Evolutionary conservation across 2,329 filamentous ascomycete genomes (phyloP).

Genomic region (Cytospora piceae): DNA sequence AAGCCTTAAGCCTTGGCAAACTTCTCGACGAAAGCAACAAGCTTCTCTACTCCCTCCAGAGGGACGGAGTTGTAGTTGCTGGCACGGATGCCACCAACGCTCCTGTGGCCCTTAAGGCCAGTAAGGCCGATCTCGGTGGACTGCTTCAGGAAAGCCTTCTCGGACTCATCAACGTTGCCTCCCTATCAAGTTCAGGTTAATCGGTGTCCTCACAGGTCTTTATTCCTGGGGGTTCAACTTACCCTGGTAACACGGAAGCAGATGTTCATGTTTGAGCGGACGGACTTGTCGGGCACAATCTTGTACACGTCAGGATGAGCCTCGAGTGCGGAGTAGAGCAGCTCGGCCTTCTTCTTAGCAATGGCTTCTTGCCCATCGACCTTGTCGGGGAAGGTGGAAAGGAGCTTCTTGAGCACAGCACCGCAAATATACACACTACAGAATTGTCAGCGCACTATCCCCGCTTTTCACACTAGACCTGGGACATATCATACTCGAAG

Average conservation of each 20-base stretch:
- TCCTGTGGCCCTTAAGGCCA: conserved; percentile 87
- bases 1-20: conserved; percentile 50
- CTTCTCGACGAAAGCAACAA: conserved; percentile 63
- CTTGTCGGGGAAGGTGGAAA: conserved; percentile 67
- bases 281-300: conserved; percentile 74
- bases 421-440: conserved; percentile 82
- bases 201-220: background rate
- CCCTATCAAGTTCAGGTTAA: conserved; percentile 36
- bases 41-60: conserved; percentile 66
- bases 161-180: conserved; percentile 67
- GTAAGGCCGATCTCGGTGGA: conserved; percentile 70
- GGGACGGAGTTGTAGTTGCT: conserved; percentile 89
- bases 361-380: conserved; percentile 77
- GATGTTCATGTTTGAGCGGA: conserved; percentile 90
- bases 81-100: conserved; percentile 82
- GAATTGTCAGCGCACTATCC: background rate
- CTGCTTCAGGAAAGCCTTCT: conserved; percentile 79
- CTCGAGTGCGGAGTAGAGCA: conserved; percentile 80
- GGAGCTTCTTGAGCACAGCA: conserved; percentile 79
- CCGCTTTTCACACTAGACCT: no score
- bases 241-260: conserved; percentile 76
- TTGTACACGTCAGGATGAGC: conserved; percentile 72
- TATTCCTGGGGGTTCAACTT: conserved; percentile 27
- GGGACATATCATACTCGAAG: conserved; percentile 65
- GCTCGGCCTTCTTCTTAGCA: conserved; percentile 71